A percentile compares a stretch with the other conserved stretches of the same genome.
Conservation (phyloP, 2,329 filamentous ascomycete species). For the Colletotrichum simmondsii region DNA sequence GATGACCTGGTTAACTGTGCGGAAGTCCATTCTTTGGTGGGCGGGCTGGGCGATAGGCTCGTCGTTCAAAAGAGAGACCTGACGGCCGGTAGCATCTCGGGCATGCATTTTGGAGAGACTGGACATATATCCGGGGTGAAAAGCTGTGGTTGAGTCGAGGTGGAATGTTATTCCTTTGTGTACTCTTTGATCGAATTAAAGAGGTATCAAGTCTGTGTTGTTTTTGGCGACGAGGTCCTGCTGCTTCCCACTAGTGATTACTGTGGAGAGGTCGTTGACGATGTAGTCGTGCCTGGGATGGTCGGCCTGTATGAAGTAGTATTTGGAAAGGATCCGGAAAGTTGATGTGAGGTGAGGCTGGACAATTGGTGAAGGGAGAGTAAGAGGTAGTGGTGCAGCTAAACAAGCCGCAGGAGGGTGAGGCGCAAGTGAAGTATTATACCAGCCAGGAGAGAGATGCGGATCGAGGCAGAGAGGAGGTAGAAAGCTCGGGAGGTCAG, state of each 20-base stretch:
- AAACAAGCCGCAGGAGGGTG: not conserved
- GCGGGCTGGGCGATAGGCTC: conserved; percentile 43
- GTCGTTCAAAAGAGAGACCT: conserved; percentile 71
- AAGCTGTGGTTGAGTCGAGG: not conserved
- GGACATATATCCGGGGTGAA: not conserved
- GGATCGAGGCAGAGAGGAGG: not conserved
- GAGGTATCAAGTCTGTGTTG: not conserved
- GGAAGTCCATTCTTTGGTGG: conserved; percentile 43
- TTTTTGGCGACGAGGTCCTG: not conserved
- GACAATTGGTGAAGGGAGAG: not conserved
- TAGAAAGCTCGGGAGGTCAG: conserved; percentile 32
- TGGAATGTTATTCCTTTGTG: not conserved
- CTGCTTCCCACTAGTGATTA: not conserved
- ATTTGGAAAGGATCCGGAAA: not conserved
- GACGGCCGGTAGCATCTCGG: conserved; percentile 65
- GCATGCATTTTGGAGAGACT: conserved; percentile 57
- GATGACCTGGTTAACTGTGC: conserved; percentile 46
- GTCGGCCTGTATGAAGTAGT: not conserved
- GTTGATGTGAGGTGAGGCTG: not conserved
- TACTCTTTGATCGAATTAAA: not conserved
- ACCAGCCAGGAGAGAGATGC: conserved; percentile 6
- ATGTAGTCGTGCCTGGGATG: not conserved
- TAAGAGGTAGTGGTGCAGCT: not conserved
- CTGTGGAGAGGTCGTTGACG: not conserved
- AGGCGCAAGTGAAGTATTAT: conserved; percentile 32